phyloP scores from a whole-genome alignment of 352 stramenopile species.

The Phytopythium kandeliae region DNA sequence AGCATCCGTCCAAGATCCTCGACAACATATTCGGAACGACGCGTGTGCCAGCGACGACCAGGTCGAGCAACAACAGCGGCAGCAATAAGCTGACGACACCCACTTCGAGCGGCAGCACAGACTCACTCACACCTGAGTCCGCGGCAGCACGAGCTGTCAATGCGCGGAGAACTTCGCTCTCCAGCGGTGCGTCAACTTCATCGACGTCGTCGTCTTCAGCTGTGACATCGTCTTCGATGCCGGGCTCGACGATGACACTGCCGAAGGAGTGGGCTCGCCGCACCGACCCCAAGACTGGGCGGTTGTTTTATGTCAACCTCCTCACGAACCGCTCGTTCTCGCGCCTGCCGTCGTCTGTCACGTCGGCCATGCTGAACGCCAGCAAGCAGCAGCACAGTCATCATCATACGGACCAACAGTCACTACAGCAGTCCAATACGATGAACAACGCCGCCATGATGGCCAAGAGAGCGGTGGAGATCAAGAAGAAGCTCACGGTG shows the following conservation, averaged over 20 bases:
- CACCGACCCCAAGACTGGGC: constrained; percentile 72
- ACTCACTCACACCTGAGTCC: constrained; percentile 36
- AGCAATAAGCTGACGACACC: constrained; percentile 9
- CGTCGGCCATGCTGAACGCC: constrained; percentile 57
- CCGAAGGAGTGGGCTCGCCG: constrained; percentile 77
- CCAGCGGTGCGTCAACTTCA: constrained; percentile 8
- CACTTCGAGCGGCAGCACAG: constrained; percentile 13
- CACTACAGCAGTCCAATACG: constrained; percentile 1
- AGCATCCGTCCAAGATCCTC: constrained; percentile 51
- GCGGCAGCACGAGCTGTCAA: constrained; percentile 12
- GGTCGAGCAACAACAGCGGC: constrained; percentile 8
- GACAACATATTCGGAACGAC: constrained; percentile 51
- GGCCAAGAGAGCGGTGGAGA: constrained; percentile 9
- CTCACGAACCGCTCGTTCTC: constrained; percentile 80
- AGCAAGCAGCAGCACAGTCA: constrained; percentile 7
- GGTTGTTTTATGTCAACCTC: constrained; percentile 81
- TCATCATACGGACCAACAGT: constrained; percentile 5
- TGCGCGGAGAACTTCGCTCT: constrained; percentile 18
- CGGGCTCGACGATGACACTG: constrained; percentile 25
- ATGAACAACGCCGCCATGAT: constrained; percentile 3
- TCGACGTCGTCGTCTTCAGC: background rate
- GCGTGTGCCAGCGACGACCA: constrained; percentile 3
- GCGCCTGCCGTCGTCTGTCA: constrained; percentile 69
- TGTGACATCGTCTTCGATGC: background rate
- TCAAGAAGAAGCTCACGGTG: constrained; percentile 49